Base-by-base conservation (phyloP, 331 rosid species). In the Rhamnella rubrinervis region DNA sequence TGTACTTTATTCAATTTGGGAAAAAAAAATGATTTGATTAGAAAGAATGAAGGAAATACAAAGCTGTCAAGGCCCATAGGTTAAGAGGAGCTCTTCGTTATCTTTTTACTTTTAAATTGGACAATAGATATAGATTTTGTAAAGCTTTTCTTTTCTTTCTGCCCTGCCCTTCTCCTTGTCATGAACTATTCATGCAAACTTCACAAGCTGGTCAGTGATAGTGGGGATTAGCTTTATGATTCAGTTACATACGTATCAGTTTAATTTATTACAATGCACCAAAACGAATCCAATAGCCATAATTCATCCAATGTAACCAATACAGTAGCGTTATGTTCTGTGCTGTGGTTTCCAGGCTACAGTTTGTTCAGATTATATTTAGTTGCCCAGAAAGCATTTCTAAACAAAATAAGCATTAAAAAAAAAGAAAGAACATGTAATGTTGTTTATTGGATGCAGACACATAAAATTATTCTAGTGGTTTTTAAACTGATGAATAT, bases 81-180 rank as follows among this genome's bases (percentile, higher is more conserved):
- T 76, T 53, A 80, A 72, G 78, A 64, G 72, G 75, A 55, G 87
- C 86, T 84, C 77, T 63, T 66, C 85, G 70, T 67, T 72, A 58
- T 80, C 71, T 78, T 74, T 75, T 75, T 44, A 2, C 59, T 64
- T 84, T 61, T 65, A 78, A 31, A 78, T 81, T 79, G 85, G 81
- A 81, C 78, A 75, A 63, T 75, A 77, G 80, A 76, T 77, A 66
- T 75, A 79, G 80, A 78, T 83, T 83, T 84, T 87, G 92, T 87
- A 77, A 83, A 84, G 91, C 78, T 85, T 61, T 82, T 74, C 70
- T 37, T 57, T 80, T 71, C 77, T 72, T 66, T 53, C 44, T 51
- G 77, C 67, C 61, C 31, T 59, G 71, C 76, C 51, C 63, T 67
- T 80, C 74, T 78, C 25, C 7, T 9, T 4, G 18, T 17, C 19